Conservation (phyloP, 495 filamentous ascomycete species). For the Penicillium parvum region DNA sequence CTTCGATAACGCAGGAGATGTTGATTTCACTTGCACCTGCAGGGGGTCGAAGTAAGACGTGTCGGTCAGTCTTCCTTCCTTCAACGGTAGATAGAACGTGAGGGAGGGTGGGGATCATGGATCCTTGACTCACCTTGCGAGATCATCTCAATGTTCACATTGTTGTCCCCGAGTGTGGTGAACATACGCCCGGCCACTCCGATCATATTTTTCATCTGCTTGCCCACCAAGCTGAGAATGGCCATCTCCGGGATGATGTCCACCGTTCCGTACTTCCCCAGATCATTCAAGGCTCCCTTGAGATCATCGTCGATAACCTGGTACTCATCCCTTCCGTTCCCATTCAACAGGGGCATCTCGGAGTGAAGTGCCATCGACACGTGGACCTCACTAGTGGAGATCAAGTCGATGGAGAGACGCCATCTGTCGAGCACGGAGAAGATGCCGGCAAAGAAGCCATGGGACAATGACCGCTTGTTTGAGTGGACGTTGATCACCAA, state of each 20-base stretch:
- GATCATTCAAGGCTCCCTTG: constrained; percentile 61
- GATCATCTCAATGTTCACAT: constrained; percentile 96
- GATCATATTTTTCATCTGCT: constrained; percentile 91
- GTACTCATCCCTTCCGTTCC: constrained; percentile 56
- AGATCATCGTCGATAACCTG: constrained; percentile 61
- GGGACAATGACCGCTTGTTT: constrained; percentile 80
- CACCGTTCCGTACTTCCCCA: constrained; percentile 74
- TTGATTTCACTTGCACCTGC: constrained; percentile 96
- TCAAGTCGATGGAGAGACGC: constrained; percentile 82
- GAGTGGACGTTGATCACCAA: constrained; percentile 92
- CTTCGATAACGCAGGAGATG: constrained; percentile 94
- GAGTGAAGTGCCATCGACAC: constrained; percentile 93
- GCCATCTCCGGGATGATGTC: constrained; percentile 84
- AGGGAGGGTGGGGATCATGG: constrained; percentile 6
- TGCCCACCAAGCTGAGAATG: constrained; percentile 86
- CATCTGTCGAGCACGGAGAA: constrained; percentile 80
- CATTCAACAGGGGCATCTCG: constrained; percentile 47
- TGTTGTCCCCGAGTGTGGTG: constrained; percentile 78
- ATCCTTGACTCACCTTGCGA: constrained; percentile 68
- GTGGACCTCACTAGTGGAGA: constrained; percentile 90
- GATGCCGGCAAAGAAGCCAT: constrained; percentile 88
- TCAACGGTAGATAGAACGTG: constrained; percentile 8
- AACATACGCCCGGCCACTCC: constrained; percentile 90
- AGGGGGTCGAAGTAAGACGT: constrained; percentile 5
- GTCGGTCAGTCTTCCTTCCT: constrained; percentile 15